A percentile compares a stretch with the other conserved stretches of the same genome.
Conservation (phyloP, 345 rosid genomes). For the Psidium guajava region DNA sequence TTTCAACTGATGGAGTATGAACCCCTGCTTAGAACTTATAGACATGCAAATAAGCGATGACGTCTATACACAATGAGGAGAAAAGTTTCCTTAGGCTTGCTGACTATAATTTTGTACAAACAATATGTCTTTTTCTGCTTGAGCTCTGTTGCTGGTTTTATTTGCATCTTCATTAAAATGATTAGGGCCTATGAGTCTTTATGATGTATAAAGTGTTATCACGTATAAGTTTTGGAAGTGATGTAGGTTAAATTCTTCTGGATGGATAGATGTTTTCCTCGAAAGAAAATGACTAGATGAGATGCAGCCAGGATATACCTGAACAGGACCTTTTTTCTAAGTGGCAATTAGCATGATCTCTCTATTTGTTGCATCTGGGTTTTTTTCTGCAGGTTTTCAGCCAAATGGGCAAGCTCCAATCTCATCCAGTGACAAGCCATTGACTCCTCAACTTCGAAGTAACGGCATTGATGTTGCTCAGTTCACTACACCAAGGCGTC, state of each 20-base stretch:
- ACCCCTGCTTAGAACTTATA: background rate
- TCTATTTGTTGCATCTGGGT: background rate
- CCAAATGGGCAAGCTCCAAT: constrained; percentile 63
- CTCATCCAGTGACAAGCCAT: constrained; percentile 43
- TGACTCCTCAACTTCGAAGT: constrained; percentile 26
- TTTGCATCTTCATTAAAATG: background rate
- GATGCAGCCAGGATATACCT: background rate
- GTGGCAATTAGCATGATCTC: background rate
- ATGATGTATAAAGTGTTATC: background rate
- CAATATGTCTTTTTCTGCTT: background rate
- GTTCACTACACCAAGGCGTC: constrained; percentile 48
- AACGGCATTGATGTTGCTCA: constrained; percentile 24
- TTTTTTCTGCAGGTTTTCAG: constrained; percentile 28
- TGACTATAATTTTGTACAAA: background rate
- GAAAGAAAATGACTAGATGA: background rate
- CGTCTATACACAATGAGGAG: background rate
- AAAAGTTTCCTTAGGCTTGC: background rate
- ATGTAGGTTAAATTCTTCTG: background rate
- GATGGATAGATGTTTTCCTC: background rate
- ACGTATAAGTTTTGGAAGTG: background rate
- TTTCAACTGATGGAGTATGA: background rate
- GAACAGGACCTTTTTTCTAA: background rate
- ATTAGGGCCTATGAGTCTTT: background rate
- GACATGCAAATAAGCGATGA: background rate
- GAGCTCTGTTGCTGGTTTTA: background rate